A percentile compares a stretch with the other conserved stretches of the same genome.
These are phyloP conservation scores for Boeremia exigua DNA, from an alignment of 2,329 filamentous ascomycete genomes.

Conservation along the genomic window DNA sequence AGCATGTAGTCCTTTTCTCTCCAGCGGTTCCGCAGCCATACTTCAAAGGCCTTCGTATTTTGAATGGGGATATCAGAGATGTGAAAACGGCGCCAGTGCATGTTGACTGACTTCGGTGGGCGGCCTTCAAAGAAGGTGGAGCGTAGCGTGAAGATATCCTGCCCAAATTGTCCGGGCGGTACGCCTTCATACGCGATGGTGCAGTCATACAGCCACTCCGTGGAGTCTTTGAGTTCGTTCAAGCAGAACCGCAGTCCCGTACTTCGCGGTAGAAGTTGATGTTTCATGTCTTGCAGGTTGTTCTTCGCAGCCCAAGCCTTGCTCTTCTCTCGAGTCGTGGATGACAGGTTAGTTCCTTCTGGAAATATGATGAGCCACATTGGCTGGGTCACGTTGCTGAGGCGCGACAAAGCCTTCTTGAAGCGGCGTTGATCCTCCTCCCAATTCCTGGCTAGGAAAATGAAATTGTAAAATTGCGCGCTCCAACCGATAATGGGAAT, in stretches of 20 bases:
- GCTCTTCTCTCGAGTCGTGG: constrained; percentile 73
- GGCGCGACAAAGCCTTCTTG: constrained; percentile 72
- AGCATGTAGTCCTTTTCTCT: constrained; percentile 89
- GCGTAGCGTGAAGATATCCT: constrained; percentile 84
- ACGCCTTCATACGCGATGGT: constrained; percentile 95
- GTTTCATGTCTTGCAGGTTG: constrained; percentile 73
- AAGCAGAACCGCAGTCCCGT: constrained; percentile 82
- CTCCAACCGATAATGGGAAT: constrained; percentile 81
- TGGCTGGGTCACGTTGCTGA: constrained; percentile 73
- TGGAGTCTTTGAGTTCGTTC: constrained; percentile 73
- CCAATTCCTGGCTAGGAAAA: constrained; percentile 92
- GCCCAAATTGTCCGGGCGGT: constrained; percentile 75
- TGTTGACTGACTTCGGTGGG: constrained; percentile 92
- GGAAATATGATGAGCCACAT: constrained; percentile 93
- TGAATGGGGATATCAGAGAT: constrained; percentile 81
- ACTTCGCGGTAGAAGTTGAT: constrained; percentile 78
- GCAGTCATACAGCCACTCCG: constrained; percentile 89
- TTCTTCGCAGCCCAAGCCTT: constrained; percentile 78
- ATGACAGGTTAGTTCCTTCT: constrained; percentile 82
- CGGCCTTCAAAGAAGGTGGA: constrained; percentile 89
- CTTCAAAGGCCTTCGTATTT: constrained; percentile 74
- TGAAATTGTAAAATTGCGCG: constrained; percentile 87
- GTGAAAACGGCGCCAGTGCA: constrained; percentile 90
- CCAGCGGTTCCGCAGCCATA: constrained; percentile 87
- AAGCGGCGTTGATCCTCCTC: constrained; percentile 77